Base-by-base conservation (phyloP, 805 yeast genomes). In the Myxozyma sirexii region DNA sequence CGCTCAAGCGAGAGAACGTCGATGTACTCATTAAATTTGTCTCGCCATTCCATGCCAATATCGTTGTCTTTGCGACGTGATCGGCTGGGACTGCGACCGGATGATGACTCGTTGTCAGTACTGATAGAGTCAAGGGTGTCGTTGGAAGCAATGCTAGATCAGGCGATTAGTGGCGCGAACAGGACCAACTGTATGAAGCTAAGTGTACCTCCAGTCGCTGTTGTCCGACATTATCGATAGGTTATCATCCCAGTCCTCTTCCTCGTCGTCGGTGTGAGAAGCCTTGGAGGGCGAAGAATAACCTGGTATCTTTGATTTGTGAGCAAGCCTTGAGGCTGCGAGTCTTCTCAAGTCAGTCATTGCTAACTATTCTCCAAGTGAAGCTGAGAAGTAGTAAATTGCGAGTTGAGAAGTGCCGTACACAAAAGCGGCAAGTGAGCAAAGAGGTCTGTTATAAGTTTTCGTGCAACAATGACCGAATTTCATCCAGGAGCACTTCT, bases 171-270 rank as follows among this genome's bases (percentile, higher is more conserved):
- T 13, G 15, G 38, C 10, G 24, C 23, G 15, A 26, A 4, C 39
- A 35, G 24, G 3, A n/a, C 12, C 5, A 17, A 15, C 1, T 33
- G 10, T 23, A 37, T 2, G 5, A 33, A 29, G 15, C 17, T 1
- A 33, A 27, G 26, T 48, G 13, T 26, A 60, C 60, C 65, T 61
- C 66, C 66, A 62, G 33, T 63, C 66, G 35, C 55, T 47, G 33
- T 35, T 48, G 19, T 61, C 65, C 1, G 63, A 58, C 21, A 58
- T 15, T 15, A 44, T 45, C 13, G 63, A 56, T 29, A 52, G 39
- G 47, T 52, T 50, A 31, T 62, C 66, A 29, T 55, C 58, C 41
- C 48, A 42, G 8, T 60, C 60, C n/a, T 53, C 60, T 17, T 59
- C 63, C 7, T 48, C 61, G 47, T 51, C 60, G 13, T 24, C 45